Conservation (phyloP, 768 basidiomycete species). For the Lactarius evosmus region DNA sequence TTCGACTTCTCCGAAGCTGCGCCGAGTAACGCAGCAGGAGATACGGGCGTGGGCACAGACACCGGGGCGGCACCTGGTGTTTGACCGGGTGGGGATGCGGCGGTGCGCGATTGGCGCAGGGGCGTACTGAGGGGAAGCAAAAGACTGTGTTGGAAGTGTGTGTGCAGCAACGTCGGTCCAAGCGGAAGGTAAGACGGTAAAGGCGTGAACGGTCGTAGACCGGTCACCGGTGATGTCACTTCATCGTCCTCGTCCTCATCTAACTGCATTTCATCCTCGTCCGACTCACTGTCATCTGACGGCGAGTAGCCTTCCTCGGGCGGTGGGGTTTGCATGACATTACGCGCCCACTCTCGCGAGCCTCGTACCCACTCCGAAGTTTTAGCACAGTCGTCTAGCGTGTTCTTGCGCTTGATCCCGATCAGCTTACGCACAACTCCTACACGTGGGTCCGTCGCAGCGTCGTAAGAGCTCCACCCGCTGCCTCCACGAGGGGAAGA, state of each 20-base stretch:
- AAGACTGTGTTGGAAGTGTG: constrained; percentile 60
- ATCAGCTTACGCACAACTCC: constrained; percentile 65
- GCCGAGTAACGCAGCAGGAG: constrained; percentile 69
- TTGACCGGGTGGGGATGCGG: constrained; percentile 44
- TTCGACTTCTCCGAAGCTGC: constrained; percentile 62
- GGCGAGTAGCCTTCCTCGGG: constrained; percentile 36
- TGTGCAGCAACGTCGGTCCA: constrained; percentile 64
- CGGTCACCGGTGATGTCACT: constrained; percentile 30
- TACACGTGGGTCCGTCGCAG: constrained; percentile 67
- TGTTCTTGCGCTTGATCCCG: constrained; percentile 64
- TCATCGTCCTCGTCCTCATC: constrained; percentile 35
- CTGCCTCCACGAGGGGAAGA: constrained; percentile 38
- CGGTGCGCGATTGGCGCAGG: constrained; percentile 55
- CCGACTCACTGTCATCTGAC: constrained; percentile 38
- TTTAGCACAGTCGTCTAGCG: constrained; percentile 37
- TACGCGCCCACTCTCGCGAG: constrained; percentile 48
- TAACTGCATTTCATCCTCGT: constrained; percentile 37
- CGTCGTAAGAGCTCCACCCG: constrained; percentile 56
- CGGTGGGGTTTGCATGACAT: constrained; percentile 29
- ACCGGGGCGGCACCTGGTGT: constrained; percentile 39
- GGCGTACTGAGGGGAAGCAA: constrained; percentile 62
- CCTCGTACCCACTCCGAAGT: constrained; percentile 43
- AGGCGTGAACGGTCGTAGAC: constrained; percentile 64
- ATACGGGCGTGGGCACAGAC: constrained; percentile 81
- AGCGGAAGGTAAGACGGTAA: constrained; percentile 67